Evolutionary conservation across 306 rosid species (phyloP), one percentile per base, ranked within the genome.

Genomic region (Corylus avellana): DNA sequence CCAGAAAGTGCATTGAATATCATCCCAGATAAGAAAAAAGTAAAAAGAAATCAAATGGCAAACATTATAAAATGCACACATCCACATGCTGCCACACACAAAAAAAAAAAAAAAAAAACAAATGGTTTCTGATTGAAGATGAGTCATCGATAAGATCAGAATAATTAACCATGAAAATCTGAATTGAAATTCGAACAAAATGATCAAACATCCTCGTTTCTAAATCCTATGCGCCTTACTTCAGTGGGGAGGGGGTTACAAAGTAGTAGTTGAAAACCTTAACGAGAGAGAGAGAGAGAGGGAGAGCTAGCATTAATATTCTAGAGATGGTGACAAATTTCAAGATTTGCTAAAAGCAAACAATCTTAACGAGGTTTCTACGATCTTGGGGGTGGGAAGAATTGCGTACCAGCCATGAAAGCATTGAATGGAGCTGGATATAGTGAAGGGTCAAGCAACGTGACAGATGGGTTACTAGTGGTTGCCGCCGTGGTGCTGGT

Each of bases 401-500:
- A 90, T 81, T 91, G 98, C 93, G 97, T 91, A 91, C 98, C 98
- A 80, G 99, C 91, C 90, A 93, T 83, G 86, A 93, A 96, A 64
- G 98, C 97, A 74, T 90, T 93, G 39, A 96, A 78, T 7, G 94
- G 92, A 83, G 98, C 77, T 4, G 98, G 92, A 84, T 90, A 96
- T 18, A 96, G 81, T 0, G 93, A 73, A 59, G 98, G 91, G 37
- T 96, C 98, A 72, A 89, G 79, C 79, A 86, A 83, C n/a, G 81
- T 81, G 54, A 78, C 64, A 25, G 84, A 57, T 12, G 85, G 82
- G 51, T 67, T 67, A 75, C 74, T 87, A 14, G 79, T 62, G 42
- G 74, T 22, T 25, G 88, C 48, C 18, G 83, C 35, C 16, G 78
- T 72, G 20, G 62, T 13, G 27, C 68, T 67, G 39, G 78, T 73